Percentiles rank a stretch among this genome's conserved stretches.
Evolutionary conservation across 371 early-diverging fungal species (phyloP).

Genomic region (Enteropsectra breve): DNA sequence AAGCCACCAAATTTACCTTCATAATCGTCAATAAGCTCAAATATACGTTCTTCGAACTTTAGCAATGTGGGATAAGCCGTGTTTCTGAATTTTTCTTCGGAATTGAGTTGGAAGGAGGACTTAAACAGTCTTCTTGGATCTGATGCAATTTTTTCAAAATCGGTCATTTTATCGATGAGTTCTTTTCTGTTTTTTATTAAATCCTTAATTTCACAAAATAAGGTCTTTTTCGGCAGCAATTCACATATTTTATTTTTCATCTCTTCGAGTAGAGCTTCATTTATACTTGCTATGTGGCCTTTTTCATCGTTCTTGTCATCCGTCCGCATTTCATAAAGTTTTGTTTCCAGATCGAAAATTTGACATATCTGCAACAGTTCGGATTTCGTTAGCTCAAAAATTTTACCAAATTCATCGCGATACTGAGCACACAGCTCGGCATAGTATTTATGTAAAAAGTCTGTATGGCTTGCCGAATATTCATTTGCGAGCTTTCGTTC

Average conservation of each 20-base stretch:
- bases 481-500: too few species aligned
- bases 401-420: conserved; percentile 8
- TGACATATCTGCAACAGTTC: conserved; percentile 39
- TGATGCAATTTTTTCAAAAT: conserved; percentile 73
- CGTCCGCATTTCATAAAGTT: conserved; percentile 10
- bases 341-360: conserved; percentile 4
- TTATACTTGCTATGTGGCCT: conserved; percentile 26
- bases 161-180: conserved; percentile 65
- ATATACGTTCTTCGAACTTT: conserved; percentile 65
- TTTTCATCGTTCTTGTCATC: conserved; percentile 12
- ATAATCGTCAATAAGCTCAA: conserved; percentile 45
- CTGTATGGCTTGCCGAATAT: too few species aligned
- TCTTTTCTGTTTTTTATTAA: conserved; percentile 45
- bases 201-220: conserved; percentile 26
- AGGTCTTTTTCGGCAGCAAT: conserved; percentile 24
- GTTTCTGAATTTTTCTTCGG: conserved; percentile 75
- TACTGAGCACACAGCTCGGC: conserved; percentile 10
- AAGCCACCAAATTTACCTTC: conserved; percentile 33
- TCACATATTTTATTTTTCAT: conserved; percentile 31
- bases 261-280: conserved; percentile 27
- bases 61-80: conserved; percentile 70
- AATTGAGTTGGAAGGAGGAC: conserved; percentile 69
- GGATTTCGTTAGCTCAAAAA: conserved; percentile 32
- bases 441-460: neutral
- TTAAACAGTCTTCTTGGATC: conserved; percentile 72